phyloP scores from a whole-genome alignment of 192 early-diverging fungal species.

The Thamnidium elegans region DNA sequence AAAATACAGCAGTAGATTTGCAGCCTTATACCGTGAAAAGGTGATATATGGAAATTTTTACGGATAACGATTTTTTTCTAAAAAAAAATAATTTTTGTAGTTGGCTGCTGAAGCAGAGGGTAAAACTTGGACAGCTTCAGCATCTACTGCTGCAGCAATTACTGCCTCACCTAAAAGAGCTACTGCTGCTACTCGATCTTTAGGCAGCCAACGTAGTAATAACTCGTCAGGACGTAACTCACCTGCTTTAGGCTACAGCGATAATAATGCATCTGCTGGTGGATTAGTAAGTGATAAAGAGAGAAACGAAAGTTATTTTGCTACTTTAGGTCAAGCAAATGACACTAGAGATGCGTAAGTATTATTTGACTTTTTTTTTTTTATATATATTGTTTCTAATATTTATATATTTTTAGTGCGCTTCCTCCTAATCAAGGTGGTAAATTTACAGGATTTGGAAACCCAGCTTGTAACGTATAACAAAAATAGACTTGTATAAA shows the following conservation, averaged over 20 bases:
- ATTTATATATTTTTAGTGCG: background rate
- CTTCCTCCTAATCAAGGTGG: constrained; percentile 73
- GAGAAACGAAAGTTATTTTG: constrained; percentile 80
- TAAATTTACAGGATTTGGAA: constrained; percentile 74
- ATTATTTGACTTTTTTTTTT: background rate
- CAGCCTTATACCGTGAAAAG: constrained; percentile 85
- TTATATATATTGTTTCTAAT: background rate
- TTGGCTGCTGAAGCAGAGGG: constrained; percentile 59
- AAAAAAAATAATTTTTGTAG: constrained; percentile 26
- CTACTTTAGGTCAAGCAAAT: constrained; percentile 59
- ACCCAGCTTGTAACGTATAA: constrained; percentile 38
- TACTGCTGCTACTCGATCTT: constrained; percentile 29
- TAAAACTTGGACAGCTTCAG: constrained; percentile 49
- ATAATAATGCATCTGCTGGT: background rate
- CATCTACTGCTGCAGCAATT: constrained; percentile 16
- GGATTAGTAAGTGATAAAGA: constrained; percentile 47
- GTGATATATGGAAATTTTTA: constrained; percentile 38
- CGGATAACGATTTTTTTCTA: background rate
- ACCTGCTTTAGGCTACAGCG: constrained; percentile 4
- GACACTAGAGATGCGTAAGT: constrained; percentile 49
- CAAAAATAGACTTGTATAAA: background rate
- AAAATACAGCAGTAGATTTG: constrained; percentile 88
- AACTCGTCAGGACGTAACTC: constrained; percentile 23
- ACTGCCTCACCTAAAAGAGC: constrained; percentile 17
- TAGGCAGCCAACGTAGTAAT: constrained; percentile 9